These are phyloP conservation scores for Paraurostyla sp. DNA, from an alignment of 73 alveolate species.

Conservation along the genomic window DNA sequence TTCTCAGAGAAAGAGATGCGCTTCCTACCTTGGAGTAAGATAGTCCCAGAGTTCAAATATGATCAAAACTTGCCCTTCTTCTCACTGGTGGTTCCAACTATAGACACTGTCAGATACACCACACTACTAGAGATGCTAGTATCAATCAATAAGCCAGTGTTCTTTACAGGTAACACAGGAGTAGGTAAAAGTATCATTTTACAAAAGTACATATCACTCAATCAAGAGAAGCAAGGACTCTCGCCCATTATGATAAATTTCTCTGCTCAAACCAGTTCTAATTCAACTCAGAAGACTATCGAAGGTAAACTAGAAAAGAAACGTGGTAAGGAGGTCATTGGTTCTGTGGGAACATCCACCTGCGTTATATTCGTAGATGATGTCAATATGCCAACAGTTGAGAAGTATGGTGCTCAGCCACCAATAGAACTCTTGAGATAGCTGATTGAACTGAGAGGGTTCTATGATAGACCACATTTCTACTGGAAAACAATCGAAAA, in stretches of 20 bases:
- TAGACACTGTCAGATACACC: slow-evolving; percentile 95
- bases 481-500: slow-evolving; percentile 90
- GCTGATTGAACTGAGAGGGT: slow-evolving; percentile 92
- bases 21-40: slow-evolving; percentile 77
- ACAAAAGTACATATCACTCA: slow-evolving; percentile 79
- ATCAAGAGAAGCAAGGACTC: slow-evolving; percentile 85
- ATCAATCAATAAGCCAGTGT: slow-evolving; percentile 82
- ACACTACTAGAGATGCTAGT: slow-evolving; percentile 90
- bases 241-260: slow-evolving; percentile 90
- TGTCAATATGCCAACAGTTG: slow-evolving; percentile 97
- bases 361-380: slow-evolving; percentile 96
- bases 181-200: slow-evolving; percentile 96
- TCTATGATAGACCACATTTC: slow-evolving; percentile 94
- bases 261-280: slow-evolving; percentile 94
- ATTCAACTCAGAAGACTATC: slow-evolving; percentile 90
- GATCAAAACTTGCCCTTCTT: slow-evolving; percentile 78
- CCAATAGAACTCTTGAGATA: slow-evolving; percentile 97
- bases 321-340: slow-evolving; percentile 89
- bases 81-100: slow-evolving; percentile 94
- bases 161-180: slow-evolving; percentile 97
- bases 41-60: slow-evolving; percentile 77
- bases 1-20: slow-evolving; percentile 55
- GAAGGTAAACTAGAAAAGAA: slow-evolving; percentile 93
- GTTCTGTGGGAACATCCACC: slow-evolving; percentile 91
- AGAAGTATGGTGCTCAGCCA: slow-evolving; percentile 98